A percentile compares a stretch with the other conserved stretches of the same genome.
Evolutionary conservation across 1,284 basidiomycete species (phyloP).

Genomic region (Porphyrellus sp.): DNA sequence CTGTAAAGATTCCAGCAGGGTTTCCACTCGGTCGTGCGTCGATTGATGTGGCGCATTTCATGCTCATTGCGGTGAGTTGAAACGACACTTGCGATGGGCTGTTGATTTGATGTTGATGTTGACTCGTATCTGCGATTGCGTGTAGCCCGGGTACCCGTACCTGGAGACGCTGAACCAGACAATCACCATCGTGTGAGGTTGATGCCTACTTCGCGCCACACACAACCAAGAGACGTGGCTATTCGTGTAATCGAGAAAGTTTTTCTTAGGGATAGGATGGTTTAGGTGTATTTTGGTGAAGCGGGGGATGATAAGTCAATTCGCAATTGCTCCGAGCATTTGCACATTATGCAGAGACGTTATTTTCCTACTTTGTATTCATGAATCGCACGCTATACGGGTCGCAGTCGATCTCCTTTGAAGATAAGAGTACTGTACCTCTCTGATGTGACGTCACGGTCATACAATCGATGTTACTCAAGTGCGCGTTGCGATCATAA

Average conservation of each 20-base stretch:
- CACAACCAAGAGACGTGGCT: not conserved
- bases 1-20: conserved; percentile 19
- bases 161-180: conserved; percentile 31
- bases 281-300: too few relatives aligned
- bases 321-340: too few relatives aligned
- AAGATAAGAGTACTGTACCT: too few relatives aligned
- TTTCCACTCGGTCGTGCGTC: conserved; percentile 16
- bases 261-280: too few relatives aligned
- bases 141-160: conserved; percentile 23
- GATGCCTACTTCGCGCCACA: not conserved
- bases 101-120: not conserved
- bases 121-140: not conserved
- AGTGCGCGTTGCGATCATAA: too few relatives aligned
- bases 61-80: conserved; percentile 27
- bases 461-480: too few relatives aligned
- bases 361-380: not conserved
- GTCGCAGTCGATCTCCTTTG: not conserved
- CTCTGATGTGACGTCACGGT: too few relatives aligned
- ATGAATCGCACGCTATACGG: not conserved
- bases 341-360: too few relatives aligned
- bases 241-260: not conserved
- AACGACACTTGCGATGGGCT: not conserved
- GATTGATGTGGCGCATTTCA: conserved; percentile 23
- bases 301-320: not conserved
- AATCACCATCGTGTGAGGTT: conserved; percentile 20